A percentile compares a stretch with the other conserved stretches of the same genome.
Evolutionary conservation across 495 filamentous ascomycete genomes (phyloP).

Genomic region (Parmelia sp.): DNA sequence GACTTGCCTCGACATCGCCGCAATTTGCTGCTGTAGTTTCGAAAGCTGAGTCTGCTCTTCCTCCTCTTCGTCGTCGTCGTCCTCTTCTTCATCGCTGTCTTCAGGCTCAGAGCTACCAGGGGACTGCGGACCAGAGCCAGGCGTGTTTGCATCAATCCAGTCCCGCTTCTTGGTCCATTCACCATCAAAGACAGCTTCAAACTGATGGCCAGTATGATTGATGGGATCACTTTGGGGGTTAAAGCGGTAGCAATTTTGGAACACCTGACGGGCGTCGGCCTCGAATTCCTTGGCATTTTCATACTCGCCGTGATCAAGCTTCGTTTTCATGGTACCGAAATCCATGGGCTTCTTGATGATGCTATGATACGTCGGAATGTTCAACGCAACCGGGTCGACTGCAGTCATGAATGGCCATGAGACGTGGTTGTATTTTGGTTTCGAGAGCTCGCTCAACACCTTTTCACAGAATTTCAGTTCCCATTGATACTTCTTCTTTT

Average conservation of each 20-base stretch:
- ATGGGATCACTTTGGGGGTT: conserved; percentile 76
- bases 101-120: conserved; percentile 50
- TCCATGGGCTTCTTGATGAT: conserved; percentile 98
- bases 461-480: conserved; percentile 88
- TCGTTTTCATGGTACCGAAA: conserved; percentile 65
- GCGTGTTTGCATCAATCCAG: conserved; percentile 70
- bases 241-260: conserved; percentile 87
- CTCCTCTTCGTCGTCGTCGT: conserved; percentile 58
- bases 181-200: conserved; percentile 64
- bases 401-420: conserved; percentile 68
- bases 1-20: conserved; percentile 50
- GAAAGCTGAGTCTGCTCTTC: conserved; percentile 60
- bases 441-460: conserved; percentile 69
- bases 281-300: conserved; percentile 79
- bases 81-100: conserved; percentile 62
- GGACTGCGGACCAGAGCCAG: conserved; percentile 46
- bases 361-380: conserved; percentile 89
- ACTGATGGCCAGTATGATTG: conserved; percentile 57
- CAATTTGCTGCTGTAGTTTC: conserved; percentile 61
- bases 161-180: conserved; percentile 68
- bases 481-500: conserved; percentile 85
- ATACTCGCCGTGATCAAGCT: conserved; percentile 76
- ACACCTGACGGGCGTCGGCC: conserved; percentile 70
- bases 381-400: conserved; percentile 88
- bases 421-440: conserved; percentile 58